A percentile compares a stretch with the other conserved stretches of the same genome.
Evolutionary conservation across 179 eudicot species (phyloP).

Genomic region (Heliamphora pulchella): DNA sequence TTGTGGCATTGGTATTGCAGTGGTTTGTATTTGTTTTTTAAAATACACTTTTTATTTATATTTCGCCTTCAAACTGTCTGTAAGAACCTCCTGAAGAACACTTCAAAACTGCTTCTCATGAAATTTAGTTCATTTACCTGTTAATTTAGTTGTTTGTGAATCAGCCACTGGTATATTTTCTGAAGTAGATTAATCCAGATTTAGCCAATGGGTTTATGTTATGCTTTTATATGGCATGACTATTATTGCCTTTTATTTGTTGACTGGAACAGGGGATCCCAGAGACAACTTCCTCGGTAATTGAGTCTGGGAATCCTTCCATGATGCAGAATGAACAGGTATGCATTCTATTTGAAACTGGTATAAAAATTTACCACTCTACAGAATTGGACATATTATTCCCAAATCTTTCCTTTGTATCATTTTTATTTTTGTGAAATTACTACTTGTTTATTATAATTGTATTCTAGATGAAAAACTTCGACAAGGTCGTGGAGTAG

Average conservation of each 20-base stretch:
- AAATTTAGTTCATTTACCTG: neutral
- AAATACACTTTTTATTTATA: neutral
- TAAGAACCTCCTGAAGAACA: neutral
- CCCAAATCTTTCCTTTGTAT: neutral
- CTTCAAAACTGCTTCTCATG: neutral
- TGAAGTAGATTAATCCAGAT: neutral
- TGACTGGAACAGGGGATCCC: constrained; percentile 27
- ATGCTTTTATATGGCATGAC: neutral
- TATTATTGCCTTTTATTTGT: neutral
- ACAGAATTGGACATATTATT: neutral
- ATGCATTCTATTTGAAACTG: constrained; percentile 5
- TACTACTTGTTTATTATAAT: neutral
- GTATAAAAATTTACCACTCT: neutral
- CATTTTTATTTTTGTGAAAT: neutral
- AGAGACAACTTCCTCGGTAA: constrained; percentile 24
- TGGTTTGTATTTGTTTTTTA: neutral
- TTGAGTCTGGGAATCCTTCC: constrained; percentile 24
- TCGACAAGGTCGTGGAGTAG: neutral
- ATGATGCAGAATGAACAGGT: constrained; percentile 35
- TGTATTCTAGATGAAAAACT: neutral
- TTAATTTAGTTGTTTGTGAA: too few relatives aligned
- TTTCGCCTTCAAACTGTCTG: neutral
- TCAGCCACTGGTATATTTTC: neutral
- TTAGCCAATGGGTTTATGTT: neutral
- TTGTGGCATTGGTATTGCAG: neutral